Percentiles rank a stretch among this genome's conserved stretches.
These are phyloP conservation scores for Clarireedia paspali DNA, from an alignment of 2,329 filamentous ascomycete species.

Conservation along the genomic window DNA sequence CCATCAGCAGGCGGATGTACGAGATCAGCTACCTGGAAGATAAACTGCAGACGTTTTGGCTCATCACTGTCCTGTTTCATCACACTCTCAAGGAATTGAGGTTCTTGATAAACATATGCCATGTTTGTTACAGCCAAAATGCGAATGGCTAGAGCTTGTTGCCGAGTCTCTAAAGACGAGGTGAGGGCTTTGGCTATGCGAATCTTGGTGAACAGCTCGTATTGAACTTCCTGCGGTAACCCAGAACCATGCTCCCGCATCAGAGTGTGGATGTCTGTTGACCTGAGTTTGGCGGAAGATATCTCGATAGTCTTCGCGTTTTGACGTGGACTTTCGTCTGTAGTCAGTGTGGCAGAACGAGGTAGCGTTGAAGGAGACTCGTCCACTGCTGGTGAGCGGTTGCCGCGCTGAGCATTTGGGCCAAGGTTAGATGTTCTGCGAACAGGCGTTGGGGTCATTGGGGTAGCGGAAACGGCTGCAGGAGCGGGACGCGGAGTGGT, in stretches of 20 bases:
- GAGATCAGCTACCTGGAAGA: constrained; percentile 86
- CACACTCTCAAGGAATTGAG: constrained; percentile 77
- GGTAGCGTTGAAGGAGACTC: constrained; percentile 25
- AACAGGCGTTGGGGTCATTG: constrained; percentile 28
- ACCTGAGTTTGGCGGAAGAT: constrained; percentile 45
- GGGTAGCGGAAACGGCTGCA: constrained; percentile 20
- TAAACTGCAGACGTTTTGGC: constrained; percentile 78
- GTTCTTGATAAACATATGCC: constrained; percentile 79
- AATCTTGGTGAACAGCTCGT: constrained; percentile 78
- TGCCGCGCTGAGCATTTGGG: constrained; percentile 25
- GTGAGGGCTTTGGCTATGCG: constrained; percentile 76
- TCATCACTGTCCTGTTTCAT: constrained; percentile 84
- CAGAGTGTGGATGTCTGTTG: constrained; percentile 48
- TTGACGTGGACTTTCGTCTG: constrained; percentile 22
- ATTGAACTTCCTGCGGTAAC: constrained; percentile 65
- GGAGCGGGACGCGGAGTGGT: constrained; percentile 22
- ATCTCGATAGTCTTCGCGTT: constrained; percentile 35
- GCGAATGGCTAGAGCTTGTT: constrained; percentile 71
- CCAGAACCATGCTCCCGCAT: constrained; percentile 49
- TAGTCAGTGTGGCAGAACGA: constrained; percentile 17
- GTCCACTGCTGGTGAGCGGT: constrained; percentile 29
- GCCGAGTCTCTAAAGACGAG: constrained; percentile 56
- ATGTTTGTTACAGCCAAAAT: constrained; percentile 85
- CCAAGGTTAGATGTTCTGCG: constrained; percentile 30
- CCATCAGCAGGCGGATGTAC: constrained; percentile 74